Percentiles rank a stretch among this genome's conserved stretches.
Conservation (phyloP, 2,329 filamentous ascomycete species). For the Paracoccidioides brasiliensis region DNA sequence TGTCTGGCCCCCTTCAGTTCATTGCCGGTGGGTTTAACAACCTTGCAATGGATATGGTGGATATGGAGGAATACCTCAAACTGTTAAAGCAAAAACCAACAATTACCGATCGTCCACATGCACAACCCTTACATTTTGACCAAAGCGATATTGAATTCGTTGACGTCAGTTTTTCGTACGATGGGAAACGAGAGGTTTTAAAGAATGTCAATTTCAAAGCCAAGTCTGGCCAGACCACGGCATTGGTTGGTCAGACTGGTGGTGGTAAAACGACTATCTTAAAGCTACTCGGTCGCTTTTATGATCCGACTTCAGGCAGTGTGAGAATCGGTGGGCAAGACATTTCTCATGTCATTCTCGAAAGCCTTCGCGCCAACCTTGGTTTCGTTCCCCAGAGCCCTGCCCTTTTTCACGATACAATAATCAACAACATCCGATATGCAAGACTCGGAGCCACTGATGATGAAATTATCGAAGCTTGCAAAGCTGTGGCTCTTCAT, state of each 20-base stretch:
- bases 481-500: slow-evolving; percentile 49
- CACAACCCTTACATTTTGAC: slow-evolving; percentile 27
- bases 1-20: slow-evolving; percentile 37
- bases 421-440: slow-evolving; percentile 54
- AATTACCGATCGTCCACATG: slow-evolving; percentile 27
- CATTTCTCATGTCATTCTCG: slow-evolving; percentile 45
- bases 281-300: slow-evolving; percentile 43
- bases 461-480: slow-evolving; percentile 47
- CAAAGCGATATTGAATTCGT: slow-evolving; percentile 37
- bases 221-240: slow-evolving; percentile 38
- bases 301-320: slow-evolving; percentile 37
- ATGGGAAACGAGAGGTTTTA: slow-evolving; percentile 36
- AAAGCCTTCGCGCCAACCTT: slow-evolving; percentile 45
- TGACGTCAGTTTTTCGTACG: slow-evolving; percentile 41
- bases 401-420: slow-evolving; percentile 49
- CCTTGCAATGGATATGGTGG: slow-evolving; percentile 44
- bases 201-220: slow-evolving; percentile 37
- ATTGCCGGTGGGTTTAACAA: slow-evolving; percentile 38
- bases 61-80: slow-evolving; percentile 44
- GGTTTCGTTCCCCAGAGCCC: slow-evolving; percentile 55
- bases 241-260: slow-evolving; percentile 46
- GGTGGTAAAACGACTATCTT: slow-evolving; percentile 45
- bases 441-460: slow-evolving; percentile 48
- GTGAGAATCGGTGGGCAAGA: slow-evolving; percentile 43
- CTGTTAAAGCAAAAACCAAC: slow-evolving; percentile 37